Base-by-base conservation (phyloP, 257 asterid genomes). In the Linderniella brevidens region DNA sequence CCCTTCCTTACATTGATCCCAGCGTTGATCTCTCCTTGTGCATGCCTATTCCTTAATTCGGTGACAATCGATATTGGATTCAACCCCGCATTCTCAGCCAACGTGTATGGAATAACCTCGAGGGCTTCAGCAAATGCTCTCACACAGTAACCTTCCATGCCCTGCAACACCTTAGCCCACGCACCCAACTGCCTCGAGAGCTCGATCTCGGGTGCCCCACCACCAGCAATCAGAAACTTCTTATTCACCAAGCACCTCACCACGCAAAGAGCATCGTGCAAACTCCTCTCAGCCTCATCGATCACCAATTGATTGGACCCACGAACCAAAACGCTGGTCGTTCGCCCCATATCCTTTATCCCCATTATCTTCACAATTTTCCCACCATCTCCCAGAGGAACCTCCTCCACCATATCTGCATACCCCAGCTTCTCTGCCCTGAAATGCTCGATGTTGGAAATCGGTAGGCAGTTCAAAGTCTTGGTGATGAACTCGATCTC, bases 1-100 rank as follows among this genome's bases (percentile, higher is more conserved):
- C 99, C 99, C 73, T 90, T 85, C 94, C 99, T 82, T 65, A 90
- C 99, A 55, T 90, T 90, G 79, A 90, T 90, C 60, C 99, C 99
- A 11, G 99, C 74, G 66, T 76, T 82, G 59, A 79, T 72, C 75
- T 90, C 99, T 13, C 94, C 96, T 62, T 85, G 92, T 49, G 99
- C 96, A 8, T 90, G 99, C 80, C 84, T 90, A 42, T 90, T 90
- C 82, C 99, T 85, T 64, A 90, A 64, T 52, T 90, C 99, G 29
- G 99, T 90, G 61, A 90, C 99, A 35, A 90, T 79, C 18, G 85
- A 70, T 52, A 90, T 90, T 4, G 99, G 99, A 66, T 90, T 90
- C 78, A 90, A 51, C 53, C 99, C 99, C 5, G 99, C 99, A 63
- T 90, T 90, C 72, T 90, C 96, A 49, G 96, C 96, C 73, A 90